A percentile compares a stretch with the other conserved stretches of the same genome.
Evolutionary conservation across 129 eudicot genomes (phyloP).

Genomic region (Apium graveolens): DNA sequence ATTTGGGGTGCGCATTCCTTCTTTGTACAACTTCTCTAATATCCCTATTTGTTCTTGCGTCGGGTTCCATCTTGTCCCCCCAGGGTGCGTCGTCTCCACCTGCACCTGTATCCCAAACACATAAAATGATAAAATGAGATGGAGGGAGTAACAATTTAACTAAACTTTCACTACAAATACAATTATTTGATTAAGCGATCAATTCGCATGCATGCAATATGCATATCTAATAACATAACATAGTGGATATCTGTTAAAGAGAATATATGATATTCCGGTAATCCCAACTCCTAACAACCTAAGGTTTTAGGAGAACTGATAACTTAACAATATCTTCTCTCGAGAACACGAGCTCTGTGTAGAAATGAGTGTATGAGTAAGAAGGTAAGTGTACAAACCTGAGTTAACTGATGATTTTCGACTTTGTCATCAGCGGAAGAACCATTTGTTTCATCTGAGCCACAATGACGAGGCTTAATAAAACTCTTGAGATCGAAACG

Average conservation of each 20-base stretch:
- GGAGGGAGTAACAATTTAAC: not conserved
- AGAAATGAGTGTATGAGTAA: not conserved
- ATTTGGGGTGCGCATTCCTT: constrained; percentile 90
- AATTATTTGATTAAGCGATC: not conserved
- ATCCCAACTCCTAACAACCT: too few relatives aligned
- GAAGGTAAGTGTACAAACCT: constrained; percentile 28
- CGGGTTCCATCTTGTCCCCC: constrained; percentile 97
- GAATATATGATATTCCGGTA: too few relatives aligned
- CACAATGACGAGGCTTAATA: constrained; percentile 46
- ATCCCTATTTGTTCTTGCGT: constrained; percentile 87
- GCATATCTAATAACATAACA: too few relatives aligned
- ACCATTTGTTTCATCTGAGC: constrained; percentile 31
- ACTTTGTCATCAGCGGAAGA: constrained; percentile 37
- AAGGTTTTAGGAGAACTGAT: too few relatives aligned
- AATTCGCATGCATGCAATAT: not conserved
- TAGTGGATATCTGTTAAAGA: too few relatives aligned
- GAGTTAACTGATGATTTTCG: constrained; percentile 31
- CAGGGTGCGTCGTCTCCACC: constrained; percentile 58
- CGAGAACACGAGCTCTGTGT: not conserved
- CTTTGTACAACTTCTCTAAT: constrained; percentile 75
- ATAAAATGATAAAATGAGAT: too few relatives aligned
- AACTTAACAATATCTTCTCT: not conserved
- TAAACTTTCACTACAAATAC: not conserved
- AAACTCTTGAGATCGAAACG: constrained; percentile 80
- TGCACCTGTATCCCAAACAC: constrained; percentile 9